Evolutionary conservation across 1,284 basidiomycete genomes (phyloP), one percentile per base, ranked within the genome.

Genomic region (Malassezia japonica): DNA sequence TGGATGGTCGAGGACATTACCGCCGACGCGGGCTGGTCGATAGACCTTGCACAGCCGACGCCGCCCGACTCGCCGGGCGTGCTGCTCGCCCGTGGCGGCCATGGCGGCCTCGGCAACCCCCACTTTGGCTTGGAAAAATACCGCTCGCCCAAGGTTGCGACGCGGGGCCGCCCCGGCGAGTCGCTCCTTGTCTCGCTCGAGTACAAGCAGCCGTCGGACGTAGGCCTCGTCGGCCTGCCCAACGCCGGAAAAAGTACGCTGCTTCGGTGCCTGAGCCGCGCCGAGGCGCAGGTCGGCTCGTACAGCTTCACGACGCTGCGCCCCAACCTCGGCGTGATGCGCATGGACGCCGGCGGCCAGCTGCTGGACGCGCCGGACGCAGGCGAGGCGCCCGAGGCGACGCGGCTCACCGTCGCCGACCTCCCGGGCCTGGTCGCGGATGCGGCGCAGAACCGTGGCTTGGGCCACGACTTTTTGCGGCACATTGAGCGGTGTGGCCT

Each of bases 301-400:
- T 95, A 94, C 74, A 83, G 86, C 1, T 96, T 96, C 74, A 95
- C 92, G 8, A 98, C 90, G 1, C 78, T 96, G 34, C 92, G 92
- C 59, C 94, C 92, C 1, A 84, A 95, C 49, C 81, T 96, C n/a
- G 92, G 88, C 1, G 88, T 90, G 38, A 84, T 94, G 20, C 81
- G 87, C 54, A 15, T 95, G 15, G 83, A 82, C 32, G 82, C 82
- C 21, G 84, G 90, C 62, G 65, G 63, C 12, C 42, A 13, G 9
- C 49, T 65, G 28, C 28, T 36, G 23, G 32, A 10, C 13, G 35
- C 23, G 18, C 42, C 42, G 2, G 46, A 36, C 24, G 54, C 55
- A 12, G 48, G 53, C 15, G 10, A 29, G 23, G 16, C 29, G 1
- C 36, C 48, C 15, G 74, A 74, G 38, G 55, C 56, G 2, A 84